Evolutionary conservation across 2,329 filamentous ascomycete species (phyloP), one percentile per base, ranked within the genome.

Genomic region (Lachnum nothofagi): DNA sequence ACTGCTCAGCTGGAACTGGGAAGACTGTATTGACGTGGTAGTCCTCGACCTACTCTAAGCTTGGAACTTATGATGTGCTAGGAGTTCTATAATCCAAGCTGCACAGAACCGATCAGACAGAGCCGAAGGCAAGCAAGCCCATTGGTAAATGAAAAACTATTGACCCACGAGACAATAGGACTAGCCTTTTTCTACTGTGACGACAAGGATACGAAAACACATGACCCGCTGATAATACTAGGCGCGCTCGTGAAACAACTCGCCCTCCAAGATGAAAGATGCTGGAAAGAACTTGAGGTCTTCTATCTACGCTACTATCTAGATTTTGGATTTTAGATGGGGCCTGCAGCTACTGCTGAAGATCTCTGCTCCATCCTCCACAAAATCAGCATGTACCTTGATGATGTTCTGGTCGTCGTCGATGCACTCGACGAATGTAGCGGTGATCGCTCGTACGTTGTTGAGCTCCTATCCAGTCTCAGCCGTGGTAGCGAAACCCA

Each of bases 101-200:
- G 25, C 40, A 42, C 17, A 20, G 40, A 42, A n/a, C 14, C 40
- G 12, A 29, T 12, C 25, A 6, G 7, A 29, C 7, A 29, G 6
- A 6, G 6, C 25, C 12, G 12, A 29, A 29, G 25, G 25, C 12
- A 29, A 7, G 12, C 7, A 6, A 29, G 6, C 25, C 25, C 25
- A 29, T 6, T 12, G 12, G 25, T 29, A 29, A 29, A 29, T 29
- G 6, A 29, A 12, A 12, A 12, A 29, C 7, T 29, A 7, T 29
- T 29, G 6, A 12, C 12, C 12, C 6, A 29, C 25, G 25, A 29
- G n/a, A n/a, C 33, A 22, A 2, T 14, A 35, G 33, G 12, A 6
- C 7, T 35, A 12, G 45, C 45, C 1, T 64, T 60, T 44, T 68
- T 63, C 52, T 67, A 65, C 40, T 68, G 65, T 46, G 62, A 67